Evolutionary conservation across 345 rosid genomes (phyloP).

Genomic region (Camelina sativa): DNA sequence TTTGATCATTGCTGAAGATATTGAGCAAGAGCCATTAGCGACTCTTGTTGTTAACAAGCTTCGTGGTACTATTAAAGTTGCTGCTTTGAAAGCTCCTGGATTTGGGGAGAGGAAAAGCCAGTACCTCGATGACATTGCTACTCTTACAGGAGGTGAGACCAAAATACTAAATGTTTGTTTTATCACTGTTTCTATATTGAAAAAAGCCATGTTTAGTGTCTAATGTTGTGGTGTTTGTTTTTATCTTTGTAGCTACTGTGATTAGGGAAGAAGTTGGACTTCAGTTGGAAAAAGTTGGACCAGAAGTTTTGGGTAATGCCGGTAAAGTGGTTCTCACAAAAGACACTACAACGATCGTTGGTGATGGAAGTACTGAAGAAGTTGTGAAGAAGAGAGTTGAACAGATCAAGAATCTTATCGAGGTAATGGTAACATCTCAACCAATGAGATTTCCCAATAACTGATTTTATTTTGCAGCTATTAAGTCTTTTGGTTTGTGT

Average conservation of each 20-base stretch:
- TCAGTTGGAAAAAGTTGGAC: conserved; percentile 79
- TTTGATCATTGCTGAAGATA: conserved; percentile 83
- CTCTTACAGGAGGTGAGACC: conserved; percentile 62
- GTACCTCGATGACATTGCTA: conserved; percentile 93
- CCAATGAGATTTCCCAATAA: background rate
- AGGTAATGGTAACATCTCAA: conserved; percentile 43
- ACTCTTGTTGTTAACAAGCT: conserved; percentile 92
- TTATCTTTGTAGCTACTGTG: conserved; percentile 53
- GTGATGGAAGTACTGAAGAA: conserved; percentile 95
- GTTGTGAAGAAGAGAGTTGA: conserved; percentile 87
- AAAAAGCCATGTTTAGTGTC: background rate
- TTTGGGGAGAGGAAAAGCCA: conserved; percentile 92
- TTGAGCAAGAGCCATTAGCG: conserved; percentile 92
- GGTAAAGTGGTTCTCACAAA: conserved; percentile 93
- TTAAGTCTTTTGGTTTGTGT: conserved; percentile 14
- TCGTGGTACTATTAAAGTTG: conserved; percentile 83
- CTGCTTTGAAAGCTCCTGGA: conserved; percentile 94
- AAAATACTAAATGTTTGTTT: conserved; percentile 10
- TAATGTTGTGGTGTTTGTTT: background rate
- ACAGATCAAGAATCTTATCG: conserved; percentile 84
- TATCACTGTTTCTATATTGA: background rate
- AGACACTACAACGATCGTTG: conserved; percentile 85
- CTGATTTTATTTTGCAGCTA: background rate
- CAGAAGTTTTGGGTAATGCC: conserved; percentile 86
- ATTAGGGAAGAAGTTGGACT: conserved; percentile 95